Base-by-base conservation (phyloP, 768 basidiomycete species). In the Rubroboletus satanas region DNA sequence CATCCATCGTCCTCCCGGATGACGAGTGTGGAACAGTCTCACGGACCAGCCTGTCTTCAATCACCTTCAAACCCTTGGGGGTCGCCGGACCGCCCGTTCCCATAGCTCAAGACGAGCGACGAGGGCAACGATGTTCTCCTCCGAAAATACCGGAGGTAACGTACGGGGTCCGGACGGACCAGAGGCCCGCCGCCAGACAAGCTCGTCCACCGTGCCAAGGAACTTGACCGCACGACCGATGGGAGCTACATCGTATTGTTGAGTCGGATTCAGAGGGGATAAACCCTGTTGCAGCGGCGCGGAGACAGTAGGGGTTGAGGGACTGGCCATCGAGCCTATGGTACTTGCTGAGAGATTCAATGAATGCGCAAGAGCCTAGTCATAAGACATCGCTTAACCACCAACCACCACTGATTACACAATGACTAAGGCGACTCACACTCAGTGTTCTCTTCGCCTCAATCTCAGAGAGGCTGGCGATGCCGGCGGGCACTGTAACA, bases 101-200 rank as follows among this genome's bases (percentile, higher is more conserved):
- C 69, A 72, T 12, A 72, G 49, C 23, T 56, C 57, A 35, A 70
- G 61, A 18, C 70, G 66, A 21, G 65, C 43, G 14, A 55, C 14
- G n/a, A 72, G 58, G 3, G 66, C 54, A 29, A 55, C 45, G 2
- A 36, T 26, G 15, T 72, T 72, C 15, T 61, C 71, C 39, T 59
- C 67, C 1, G 68, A 70, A 51, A 54, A 70, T 1, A 61, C 36
- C 0, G 61, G 61, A 1, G 55, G 45, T 5, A 62, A 41, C 23
- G 54, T 49, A 29, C 56, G 53, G 11, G 56, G 52, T 4, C 50
- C 59, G 5, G 57, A 56, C 2, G 55, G 32, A 2, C 35, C 42
- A 23, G 60, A 54, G 26, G 56, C 45, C 8, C 69, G 58, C 32
- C 60, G 62, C 69, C 69, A 70, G 11, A 70, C 60, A 0, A 72